A percentile compares a stretch with the other conserved stretches of the same genome.
Evolutionary conservation across 352 stramenopile genomes (phyloP).

Genomic region (Phytopythium helicoides): DNA sequence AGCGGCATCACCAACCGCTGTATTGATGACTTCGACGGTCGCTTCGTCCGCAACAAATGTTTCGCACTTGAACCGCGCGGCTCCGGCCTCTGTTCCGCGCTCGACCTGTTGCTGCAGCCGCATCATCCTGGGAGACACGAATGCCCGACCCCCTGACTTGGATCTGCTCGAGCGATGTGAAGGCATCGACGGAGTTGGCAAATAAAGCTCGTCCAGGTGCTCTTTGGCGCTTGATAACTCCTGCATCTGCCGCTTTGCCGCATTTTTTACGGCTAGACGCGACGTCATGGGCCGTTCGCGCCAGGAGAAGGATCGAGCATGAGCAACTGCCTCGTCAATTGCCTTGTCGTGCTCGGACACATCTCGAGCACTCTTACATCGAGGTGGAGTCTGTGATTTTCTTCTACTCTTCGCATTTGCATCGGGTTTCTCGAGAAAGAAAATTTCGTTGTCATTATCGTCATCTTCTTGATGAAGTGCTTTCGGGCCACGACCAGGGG

Average conservation of each 20-base stretch:
- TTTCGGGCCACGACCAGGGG: neutral
- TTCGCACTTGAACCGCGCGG: constrained; percentile 5
- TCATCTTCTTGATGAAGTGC: neutral
- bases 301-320: constrained; percentile 29
- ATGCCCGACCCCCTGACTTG: constrained; percentile 1
- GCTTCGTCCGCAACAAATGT: constrained; percentile 3
- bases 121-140: constrained; percentile 40
- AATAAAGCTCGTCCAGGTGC: constrained; percentile 7
- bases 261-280: constrained; percentile 47
- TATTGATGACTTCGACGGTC: constrained; percentile 2
- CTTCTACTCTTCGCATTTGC: neutral
- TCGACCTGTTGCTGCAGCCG: constrained; percentile 39
- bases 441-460: too few relatives aligned
- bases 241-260: constrained; percentile 41
- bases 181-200: neutral
- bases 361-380: neutral
- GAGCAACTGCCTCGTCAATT: neutral
- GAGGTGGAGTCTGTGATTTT: neutral
- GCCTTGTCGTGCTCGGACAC: too few relatives aligned
- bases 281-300: constrained; percentile 47
- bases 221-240: constrained; percentile 25
- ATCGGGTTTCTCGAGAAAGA: neutral
- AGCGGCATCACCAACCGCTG: constrained; percentile 9
- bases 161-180: neutral
- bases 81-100: constrained; percentile 20